phyloP scores from a whole-genome alignment of 192 early-diverging fungal species.

The Rhizophagus sp. region DNA sequence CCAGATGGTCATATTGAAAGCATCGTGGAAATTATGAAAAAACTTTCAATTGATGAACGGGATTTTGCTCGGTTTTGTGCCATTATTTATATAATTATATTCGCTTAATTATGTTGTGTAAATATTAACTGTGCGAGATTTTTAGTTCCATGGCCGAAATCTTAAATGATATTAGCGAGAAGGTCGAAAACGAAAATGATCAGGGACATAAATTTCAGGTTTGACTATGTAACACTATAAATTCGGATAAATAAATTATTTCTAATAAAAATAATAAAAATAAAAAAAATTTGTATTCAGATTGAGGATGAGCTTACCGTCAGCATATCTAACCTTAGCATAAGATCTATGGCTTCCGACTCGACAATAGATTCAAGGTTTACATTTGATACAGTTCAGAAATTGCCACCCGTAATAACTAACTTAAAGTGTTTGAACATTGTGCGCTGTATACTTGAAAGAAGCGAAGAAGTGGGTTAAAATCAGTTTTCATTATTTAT shows the following conservation, averaged over 20 bases:
- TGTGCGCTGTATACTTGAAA: conserved; percentile 57
- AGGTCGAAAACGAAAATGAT: conserved; percentile 39
- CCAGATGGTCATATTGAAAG: conserved; percentile 74
- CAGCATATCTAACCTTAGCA: not conserved
- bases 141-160: conserved; percentile 72
- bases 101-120: not conserved
- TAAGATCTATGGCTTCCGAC: not conserved
- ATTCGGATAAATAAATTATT: not conserved
- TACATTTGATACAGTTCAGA: not conserved
- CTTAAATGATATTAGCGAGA: conserved; percentile 32
- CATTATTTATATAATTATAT: not conserved
- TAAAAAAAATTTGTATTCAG: not conserved
- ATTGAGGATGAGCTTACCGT: not conserved
- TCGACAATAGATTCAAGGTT: not conserved
- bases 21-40: conserved; percentile 77
- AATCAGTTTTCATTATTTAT: too few species aligned
- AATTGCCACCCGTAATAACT: not conserved
- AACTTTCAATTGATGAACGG: conserved; percentile 74
- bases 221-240: not conserved
- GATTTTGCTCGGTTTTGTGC: conserved; percentile 75
- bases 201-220: conserved; percentile 1
- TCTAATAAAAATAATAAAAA: not conserved
- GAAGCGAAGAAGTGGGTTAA: conserved; percentile 58
- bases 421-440: conserved; percentile 14
- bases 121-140: not conserved